phyloP scores from a whole-genome alignment of 83 land plant species.

The Picea mariana region DNA sequence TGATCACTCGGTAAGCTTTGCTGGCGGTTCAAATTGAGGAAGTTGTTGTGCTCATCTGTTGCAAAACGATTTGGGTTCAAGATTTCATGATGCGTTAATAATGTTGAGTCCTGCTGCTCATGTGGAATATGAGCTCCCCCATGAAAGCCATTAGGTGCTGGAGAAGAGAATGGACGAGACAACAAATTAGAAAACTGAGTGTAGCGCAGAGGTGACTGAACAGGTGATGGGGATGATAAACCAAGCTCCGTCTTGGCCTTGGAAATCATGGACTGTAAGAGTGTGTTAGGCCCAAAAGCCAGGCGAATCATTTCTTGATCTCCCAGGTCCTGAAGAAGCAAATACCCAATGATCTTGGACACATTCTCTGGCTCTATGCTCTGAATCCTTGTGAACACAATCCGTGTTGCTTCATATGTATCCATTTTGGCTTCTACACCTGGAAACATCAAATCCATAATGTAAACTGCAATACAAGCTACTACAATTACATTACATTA shows the following conservation, averaged over 20 bases:
- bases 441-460: too few relatives aligned
- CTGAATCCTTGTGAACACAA: conserved; percentile 83
- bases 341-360: conserved; percentile 86
- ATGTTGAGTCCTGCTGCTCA: not conserved
- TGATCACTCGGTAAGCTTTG: too few relatives aligned
- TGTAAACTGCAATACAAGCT: too few relatives aligned
- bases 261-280: conserved; percentile 59
- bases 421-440: conserved; percentile 51
- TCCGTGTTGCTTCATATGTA: conserved; percentile 79
- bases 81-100: too few relatives aligned
- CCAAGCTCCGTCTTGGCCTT: conserved; percentile 72
- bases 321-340: conserved; percentile 82
- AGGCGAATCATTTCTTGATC: conserved; percentile 89
- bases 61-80: too few relatives aligned
- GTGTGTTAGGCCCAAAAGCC: conserved; percentile 79
- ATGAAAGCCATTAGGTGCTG: too few relatives aligned
- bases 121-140: too few relatives aligned
- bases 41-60: too few relatives aligned
- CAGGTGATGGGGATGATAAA: conserved; percentile 15
- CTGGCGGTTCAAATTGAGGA: too few relatives aligned
- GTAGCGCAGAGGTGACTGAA: conserved; percentile 14
- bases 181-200: too few relatives aligned
- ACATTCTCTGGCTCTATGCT: conserved; percentile 81
- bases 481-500: too few relatives aligned
- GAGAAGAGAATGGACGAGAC: too few relatives aligned